Evolutionary conservation across 1,284 basidiomycete genomes (phyloP).

Genomic region (Entoloma clypeatum): DNA sequence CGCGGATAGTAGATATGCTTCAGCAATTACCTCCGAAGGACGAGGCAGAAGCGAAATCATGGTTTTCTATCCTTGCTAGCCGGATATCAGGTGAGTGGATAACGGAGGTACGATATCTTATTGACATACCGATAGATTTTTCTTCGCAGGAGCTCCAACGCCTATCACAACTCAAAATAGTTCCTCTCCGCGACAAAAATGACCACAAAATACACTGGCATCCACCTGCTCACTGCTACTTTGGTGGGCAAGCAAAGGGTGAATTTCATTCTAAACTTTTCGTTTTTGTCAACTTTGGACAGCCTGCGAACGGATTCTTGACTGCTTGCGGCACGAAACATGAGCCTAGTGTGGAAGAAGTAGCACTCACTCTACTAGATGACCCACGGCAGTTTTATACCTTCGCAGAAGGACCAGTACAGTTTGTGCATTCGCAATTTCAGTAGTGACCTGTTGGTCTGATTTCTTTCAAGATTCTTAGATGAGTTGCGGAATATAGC

Average conservation of each 20-base stretch:
- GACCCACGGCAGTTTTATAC: slow-evolving; percentile 71
- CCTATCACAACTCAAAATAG: slow-evolving; percentile 51
- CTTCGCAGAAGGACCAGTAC: slow-evolving; percentile 59
- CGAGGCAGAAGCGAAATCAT: slow-evolving; percentile 50
- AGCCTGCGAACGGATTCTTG: slow-evolving; percentile 80
- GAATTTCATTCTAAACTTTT: slow-evolving; percentile 76
- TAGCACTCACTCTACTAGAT: slow-evolving; percentile 59
- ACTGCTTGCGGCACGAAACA: slow-evolving; percentile 84
- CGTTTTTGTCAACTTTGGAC: slow-evolving; percentile 87
- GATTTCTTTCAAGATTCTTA: slow-evolving; percentile 56
- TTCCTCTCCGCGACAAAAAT: slow-evolving; percentile 41
- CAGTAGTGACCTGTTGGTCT: neutral
- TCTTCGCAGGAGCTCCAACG: slow-evolving; percentile 40
- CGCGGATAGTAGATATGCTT: slow-evolving; percentile 63
- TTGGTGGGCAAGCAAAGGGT: slow-evolving; percentile 48
- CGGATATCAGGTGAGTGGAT: slow-evolving; percentile 58
- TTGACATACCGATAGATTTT: slow-evolving; percentile 42
- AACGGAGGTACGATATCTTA: no score
- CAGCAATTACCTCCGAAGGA: slow-evolving; percentile 61
- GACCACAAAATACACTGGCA: slow-evolving; percentile 41
- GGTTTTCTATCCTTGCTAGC: slow-evolving; percentile 78
- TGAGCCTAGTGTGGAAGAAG: slow-evolving; percentile 84
- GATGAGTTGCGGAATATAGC: slow-evolving; percentile 83
- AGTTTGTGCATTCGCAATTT: slow-evolving; percentile 36
- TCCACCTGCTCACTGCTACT: slow-evolving; percentile 67